Evolutionary conservation across 2,329 filamentous ascomycete species (phyloP).

Genomic region (Pseudogymnoascus sp.): DNA sequence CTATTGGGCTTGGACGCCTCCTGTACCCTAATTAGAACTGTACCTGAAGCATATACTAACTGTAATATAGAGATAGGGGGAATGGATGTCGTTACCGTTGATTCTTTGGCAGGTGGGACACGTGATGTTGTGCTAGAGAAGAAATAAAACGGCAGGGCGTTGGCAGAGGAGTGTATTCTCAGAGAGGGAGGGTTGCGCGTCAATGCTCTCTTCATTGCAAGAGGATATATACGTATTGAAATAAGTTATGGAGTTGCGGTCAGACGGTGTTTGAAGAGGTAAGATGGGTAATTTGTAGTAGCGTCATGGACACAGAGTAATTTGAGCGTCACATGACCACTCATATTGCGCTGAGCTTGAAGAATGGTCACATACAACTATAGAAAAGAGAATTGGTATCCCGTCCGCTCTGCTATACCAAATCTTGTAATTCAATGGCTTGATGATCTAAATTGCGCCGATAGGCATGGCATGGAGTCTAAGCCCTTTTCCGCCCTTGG

Average conservation of each 20-base stretch:
- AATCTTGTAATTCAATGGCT: neutral
- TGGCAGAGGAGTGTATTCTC: neutral
- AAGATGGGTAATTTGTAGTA: neutral
- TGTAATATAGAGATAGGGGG: neutral
- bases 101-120: neutral
- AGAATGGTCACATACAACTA: neutral
- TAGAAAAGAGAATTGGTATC: neutral
- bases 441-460: too few species aligned
- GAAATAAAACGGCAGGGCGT: neutral
- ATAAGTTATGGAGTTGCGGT: neutral
- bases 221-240: neutral
- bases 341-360: too few species aligned
- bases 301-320: neutral
- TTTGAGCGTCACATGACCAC: too few species aligned
- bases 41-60: neutral
- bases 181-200: neutral
- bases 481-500: too few species aligned
- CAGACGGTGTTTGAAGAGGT: neutral
- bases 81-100: neutral
- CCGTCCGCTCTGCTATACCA: neutral
- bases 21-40: neutral
- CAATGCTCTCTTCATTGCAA: slow-evolving; percentile 2
- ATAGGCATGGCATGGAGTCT: too few species aligned
- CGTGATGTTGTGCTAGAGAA: neutral
- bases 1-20: neutral